phyloP scores from a whole-genome alignment of 2,329 filamentous ascomycete species.

The Botrytis fragariae region DNA sequence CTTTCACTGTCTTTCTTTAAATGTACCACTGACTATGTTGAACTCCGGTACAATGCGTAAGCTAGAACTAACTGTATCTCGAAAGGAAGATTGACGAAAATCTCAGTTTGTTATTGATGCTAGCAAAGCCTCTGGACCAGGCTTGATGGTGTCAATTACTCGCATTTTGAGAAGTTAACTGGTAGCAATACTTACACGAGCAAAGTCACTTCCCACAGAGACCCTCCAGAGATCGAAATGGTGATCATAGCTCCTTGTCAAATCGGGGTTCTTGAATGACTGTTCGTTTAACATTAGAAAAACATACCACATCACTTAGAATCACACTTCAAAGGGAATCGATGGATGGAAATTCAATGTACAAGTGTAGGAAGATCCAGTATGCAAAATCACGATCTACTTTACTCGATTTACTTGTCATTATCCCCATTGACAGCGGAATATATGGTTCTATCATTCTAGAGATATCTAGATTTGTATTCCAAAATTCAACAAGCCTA shows the following conservation, averaged over 20 bases:
- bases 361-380: neutral
- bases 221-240: rapidly evolving
- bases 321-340: neutral
- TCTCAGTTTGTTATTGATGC: too few relatives aligned
- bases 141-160: neutral
- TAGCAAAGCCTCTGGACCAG: too few relatives aligned
- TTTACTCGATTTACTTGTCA: rapidly evolving
- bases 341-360: neutral
- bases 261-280: neutral
- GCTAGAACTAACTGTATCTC: too few relatives aligned
- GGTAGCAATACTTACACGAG: neutral
- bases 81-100: rapidly evolving
- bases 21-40: rapidly evolving
- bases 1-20: too few relatives aligned
- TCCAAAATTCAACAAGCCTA: neutral
- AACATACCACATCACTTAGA: neutral
- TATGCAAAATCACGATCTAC: neutral
- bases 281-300: neutral
- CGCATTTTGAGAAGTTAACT: neutral
- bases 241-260: neutral
- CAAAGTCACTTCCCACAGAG: neutral
- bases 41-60: too few relatives aligned
- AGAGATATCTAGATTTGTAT: neutral
- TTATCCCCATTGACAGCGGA: neutral
- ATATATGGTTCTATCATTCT: neutral